Evolutionary conservation across 768 basidiomycete species (phyloP), one percentile per base, ranked within the genome.

Genomic region (Trametes gibbosa): DNA sequence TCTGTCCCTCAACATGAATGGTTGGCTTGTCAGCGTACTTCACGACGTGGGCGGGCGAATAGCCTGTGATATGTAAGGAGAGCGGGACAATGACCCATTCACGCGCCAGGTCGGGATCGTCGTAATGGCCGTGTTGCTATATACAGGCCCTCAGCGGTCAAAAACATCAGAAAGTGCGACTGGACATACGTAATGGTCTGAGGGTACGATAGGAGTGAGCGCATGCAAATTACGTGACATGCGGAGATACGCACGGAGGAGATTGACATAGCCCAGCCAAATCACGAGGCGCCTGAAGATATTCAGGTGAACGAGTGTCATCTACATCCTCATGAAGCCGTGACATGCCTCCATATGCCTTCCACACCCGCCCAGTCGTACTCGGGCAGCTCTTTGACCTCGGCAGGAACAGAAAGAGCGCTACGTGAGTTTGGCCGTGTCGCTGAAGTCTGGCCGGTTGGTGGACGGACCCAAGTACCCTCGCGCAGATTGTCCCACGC

Each of bases 41-140:
- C 2, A 60, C 34, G 34, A 53, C 17, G 45, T 68, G 67, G 53
- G 66, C 62, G 54, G 66, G 67, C 14, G 47, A 66, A 57, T 67
- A 72, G 48, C 57, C 58, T 46, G 49, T 61, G 52, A 66, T 72
- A 67, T 73, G 75, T n/a, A 85, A 54, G 19, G 74, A 76, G 72
- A 83, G 71, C 2, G 83, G 81, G 42, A 85, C 80, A 50, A 84
- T 77, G n/a, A 78, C 76, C 50, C 77, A 76, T 2, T 77, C 81
- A 69, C 83, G 83, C 60, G 73, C 68, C 2, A 74, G 64, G 2
- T 61, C 37, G 4, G 41, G 40, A 7, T 56, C 51, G 2, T 59
- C 42, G 50, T 62, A 67, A 7, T 37, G 25, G 16, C 55, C 61
- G 34, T 29, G 50, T 17, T 29, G 19, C 63, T 66, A 47, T 19